A percentile compares a stretch with the other conserved stretches of the same genome.
These are phyloP conservation scores for Rutstroemia sp. DNA, from an alignment of 2,329 filamentous ascomycete genomes.

Conservation along the genomic window DNA sequence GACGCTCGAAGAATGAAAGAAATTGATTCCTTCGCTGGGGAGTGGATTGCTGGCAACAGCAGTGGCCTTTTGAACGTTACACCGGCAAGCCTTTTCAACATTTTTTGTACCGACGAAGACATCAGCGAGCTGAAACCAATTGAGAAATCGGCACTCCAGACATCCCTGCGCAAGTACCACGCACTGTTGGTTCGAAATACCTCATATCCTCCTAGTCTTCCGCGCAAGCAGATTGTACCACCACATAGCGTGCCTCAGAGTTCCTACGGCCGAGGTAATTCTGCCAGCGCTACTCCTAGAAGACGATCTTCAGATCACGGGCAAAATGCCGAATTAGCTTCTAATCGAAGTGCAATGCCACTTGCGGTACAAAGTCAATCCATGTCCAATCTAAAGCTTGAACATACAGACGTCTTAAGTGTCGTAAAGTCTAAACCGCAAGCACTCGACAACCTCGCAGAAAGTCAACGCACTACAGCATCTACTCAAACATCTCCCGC, in stretches of 20 bases:
- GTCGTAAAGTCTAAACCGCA: neutral
- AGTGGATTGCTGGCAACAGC: slow-evolving; percentile 13
- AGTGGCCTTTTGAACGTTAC: neutral
- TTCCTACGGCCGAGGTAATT: neutral
- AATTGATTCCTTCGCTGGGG: slow-evolving; percentile 15
- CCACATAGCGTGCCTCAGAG: neutral
- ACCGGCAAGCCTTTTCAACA: neutral
- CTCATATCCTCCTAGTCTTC: neutral
- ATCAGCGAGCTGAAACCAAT: neutral
- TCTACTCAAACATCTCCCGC: neutral
- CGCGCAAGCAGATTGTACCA: neutral
- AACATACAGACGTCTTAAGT: neutral
- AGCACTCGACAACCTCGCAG: neutral
- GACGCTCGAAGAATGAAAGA: neutral
- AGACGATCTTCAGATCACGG: neutral
- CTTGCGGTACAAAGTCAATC: neutral
- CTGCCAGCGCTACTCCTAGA: neutral
- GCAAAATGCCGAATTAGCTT: neutral
- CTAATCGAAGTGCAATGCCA: neutral
- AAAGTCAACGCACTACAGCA: neutral
- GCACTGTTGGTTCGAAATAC: neutral
- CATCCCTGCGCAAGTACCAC: neutral
- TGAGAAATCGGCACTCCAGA: neutral
- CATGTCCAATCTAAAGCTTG: neutral
- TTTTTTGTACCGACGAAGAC: slow-evolving; percentile 1